Conservation (phyloP, 1,284 basidiomycete genomes). For the Lignosus rhinocerotis region DNA sequence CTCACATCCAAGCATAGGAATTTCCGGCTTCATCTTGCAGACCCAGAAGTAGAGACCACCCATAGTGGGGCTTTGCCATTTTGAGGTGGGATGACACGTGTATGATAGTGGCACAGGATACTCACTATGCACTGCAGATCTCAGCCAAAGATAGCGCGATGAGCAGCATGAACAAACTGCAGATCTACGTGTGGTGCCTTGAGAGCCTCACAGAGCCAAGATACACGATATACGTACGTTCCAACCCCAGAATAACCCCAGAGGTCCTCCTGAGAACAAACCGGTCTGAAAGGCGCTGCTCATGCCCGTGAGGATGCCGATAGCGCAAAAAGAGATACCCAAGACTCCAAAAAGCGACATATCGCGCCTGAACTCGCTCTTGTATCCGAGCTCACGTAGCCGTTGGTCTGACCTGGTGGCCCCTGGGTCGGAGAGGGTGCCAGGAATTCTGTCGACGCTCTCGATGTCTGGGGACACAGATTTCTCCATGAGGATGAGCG, state of each 20-base stretch:
- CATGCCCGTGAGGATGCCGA: slow-evolving; percentile 62
- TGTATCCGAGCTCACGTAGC: slow-evolving; percentile 55
- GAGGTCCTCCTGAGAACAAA: slow-evolving; percentile 57
- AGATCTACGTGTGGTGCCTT: slow-evolving; percentile 39
- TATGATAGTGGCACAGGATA: neutral
- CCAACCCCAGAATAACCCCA: slow-evolving; percentile 68
- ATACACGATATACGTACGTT: slow-evolving; percentile 42
- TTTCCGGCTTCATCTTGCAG: slow-evolving; percentile 61
- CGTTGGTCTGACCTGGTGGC: slow-evolving; percentile 43
- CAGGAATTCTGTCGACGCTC: slow-evolving; percentile 12
- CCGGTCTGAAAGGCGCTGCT: slow-evolving; percentile 58
- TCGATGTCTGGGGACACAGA: slow-evolving; percentile 11
- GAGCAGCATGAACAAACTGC: slow-evolving; percentile 60
- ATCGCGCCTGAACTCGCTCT: slow-evolving; percentile 53
- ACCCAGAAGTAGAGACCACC: slow-evolving; percentile 66
- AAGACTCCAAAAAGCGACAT: slow-evolving; percentile 62
- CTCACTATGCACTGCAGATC: slow-evolving; percentile 61
- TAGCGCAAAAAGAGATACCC: slow-evolving; percentile 63
- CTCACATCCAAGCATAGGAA: slow-evolving; percentile 57
- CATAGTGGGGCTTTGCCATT: slow-evolving; percentile 46
- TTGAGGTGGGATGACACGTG: neutral
- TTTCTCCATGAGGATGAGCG: slow-evolving; percentile 12
- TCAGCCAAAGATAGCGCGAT: slow-evolving; percentile 59
- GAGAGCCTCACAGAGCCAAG: neutral
- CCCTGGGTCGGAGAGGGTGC: neutral